Evolutionary conservation across 1,284 basidiomycete species (phyloP), one percentile per base, ranked within the genome.

Genomic region (Melampsora americana): DNA sequence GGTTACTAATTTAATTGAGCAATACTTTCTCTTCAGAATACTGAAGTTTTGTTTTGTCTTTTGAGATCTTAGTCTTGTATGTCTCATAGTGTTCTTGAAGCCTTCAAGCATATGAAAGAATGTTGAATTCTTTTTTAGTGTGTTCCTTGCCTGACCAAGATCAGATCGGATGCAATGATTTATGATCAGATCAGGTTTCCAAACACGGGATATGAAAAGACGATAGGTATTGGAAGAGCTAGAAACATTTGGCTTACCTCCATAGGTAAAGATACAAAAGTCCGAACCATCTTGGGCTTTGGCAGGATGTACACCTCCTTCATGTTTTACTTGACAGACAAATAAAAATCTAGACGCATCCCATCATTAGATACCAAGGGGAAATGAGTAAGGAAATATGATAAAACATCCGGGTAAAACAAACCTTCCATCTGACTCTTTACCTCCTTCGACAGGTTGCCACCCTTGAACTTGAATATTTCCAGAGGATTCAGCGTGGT

Each of bases 91-190:
- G 12, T 42, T 12, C 6, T 9, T 42, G 1, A 11, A 42, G 4
- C 4, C 20, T 66, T 72, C 20, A 72, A 5, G 60, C 62, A 26
- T 72, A 72, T 18, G 48, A 32, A 23, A 72, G 26, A 18, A 72
- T 72, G 32, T 72, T 72, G 48, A 72, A 72, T 48, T 72, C 70
- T 72, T 72, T 56, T 26, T 56, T 46, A 12, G 70, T 72, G 18
- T 65, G 35, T 59, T 72, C 70, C 26, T 72, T 71, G 69, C 60
- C 69, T 71, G 23, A 28, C 7, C 20, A 28, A 18, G 26, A 67
- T 30, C 28, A 28, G 20, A 11, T 44, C 0, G n/a, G 16, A 9
- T 28, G 5, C 20, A 39, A 5, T 16, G 30, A 39, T 30, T 14
- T 61, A 14, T 12, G 16, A 30, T 39, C n/a, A 23, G 26, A 18